Evolutionary conservation across 441 rosid genomes (phyloP).

Genomic region (Euphorbia celastroides): DNA sequence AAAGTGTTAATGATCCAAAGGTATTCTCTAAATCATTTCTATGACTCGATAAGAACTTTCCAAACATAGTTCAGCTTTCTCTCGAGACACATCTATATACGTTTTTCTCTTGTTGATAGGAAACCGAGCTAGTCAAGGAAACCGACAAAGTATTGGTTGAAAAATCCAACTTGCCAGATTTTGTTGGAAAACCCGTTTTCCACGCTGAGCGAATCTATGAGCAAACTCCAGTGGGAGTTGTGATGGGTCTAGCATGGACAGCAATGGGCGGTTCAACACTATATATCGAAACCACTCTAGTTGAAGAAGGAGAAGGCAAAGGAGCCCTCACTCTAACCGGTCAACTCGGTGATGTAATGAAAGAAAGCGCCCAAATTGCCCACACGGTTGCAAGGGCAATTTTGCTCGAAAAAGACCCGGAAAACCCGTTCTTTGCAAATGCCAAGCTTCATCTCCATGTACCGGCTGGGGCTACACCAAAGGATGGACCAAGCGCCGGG

Average conservation of each 20-base stretch:
- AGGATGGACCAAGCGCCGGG: constrained; percentile 98
- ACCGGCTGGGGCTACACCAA: constrained; percentile 89
- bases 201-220: constrained; percentile 76
- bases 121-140: constrained; percentile 29
- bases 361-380: constrained; percentile 93
- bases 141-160: constrained; percentile 67
- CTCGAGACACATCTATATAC: neutral
- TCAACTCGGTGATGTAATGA: constrained; percentile 95
- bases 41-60: neutral
- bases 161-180: constrained; percentile 54
- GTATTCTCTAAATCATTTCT: constrained; percentile 20
- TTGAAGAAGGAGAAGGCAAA: constrained; percentile 79
- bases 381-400: constrained; percentile 72
- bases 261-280: constrained; percentile 96
- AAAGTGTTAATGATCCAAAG: constrained; percentile 28
- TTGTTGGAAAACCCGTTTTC: constrained; percentile 94
- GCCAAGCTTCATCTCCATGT: constrained; percentile 91
- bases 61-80: neutral
- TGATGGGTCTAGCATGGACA: constrained; percentile 98
- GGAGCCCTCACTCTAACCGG: constrained; percentile 76
- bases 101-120: constrained; percentile 9
- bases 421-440: constrained; percentile 57
- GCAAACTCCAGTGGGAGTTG: constrained; percentile 84
- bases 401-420: constrained; percentile 57
- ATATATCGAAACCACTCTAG: constrained; percentile 71